Evolutionary conservation across 2,329 filamentous ascomycete genomes (phyloP), one percentile per base, ranked within the genome.

Genomic region (Penicillium hordei): DNA sequence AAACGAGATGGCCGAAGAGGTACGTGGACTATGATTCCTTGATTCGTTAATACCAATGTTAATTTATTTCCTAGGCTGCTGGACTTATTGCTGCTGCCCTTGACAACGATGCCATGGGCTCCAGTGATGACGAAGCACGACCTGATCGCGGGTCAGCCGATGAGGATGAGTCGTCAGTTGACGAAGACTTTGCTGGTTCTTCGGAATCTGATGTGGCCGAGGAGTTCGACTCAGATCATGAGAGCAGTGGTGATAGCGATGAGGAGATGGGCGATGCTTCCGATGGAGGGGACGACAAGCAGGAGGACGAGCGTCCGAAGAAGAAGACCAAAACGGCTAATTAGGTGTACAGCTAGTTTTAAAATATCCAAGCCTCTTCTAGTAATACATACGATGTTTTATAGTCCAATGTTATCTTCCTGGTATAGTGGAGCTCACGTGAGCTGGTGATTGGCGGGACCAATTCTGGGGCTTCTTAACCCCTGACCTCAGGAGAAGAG

Each of bases 1-100:
- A 87, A 99, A 99, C 75, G 94, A 99, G 78, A 97, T 99, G 80
- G 89, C 95, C 61, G 94, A 97, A 73, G 94, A 99, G 67, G 89
- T 91, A 73, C 87, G 89, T 73, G 65, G 56, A 21, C 34, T 48
- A 55, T 33, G 7, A 42, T 42, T 42, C 8, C n/a, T 12, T 33
- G 3, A 3, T 31, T 5, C 21, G 6, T 15, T 36, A 4, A 15
- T 19, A 13, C 6, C 17, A 6, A 19, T 48, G 68, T 72, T 74
- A 72, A 70, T 54, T 34, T 34, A 10, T 39, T 31, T 56, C 58
- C 48, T 64, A 82, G 79, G 80, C 83, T 33, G 81, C 81, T 44
- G 79, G 82, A 1, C 79, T 88, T 58, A 84, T 97, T 59, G 89
- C 90, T 33, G 90, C 90, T 12, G 92, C 91, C 23, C 84, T 97